Evolutionary conservation across 768 basidiomycete species (phyloP), one percentile per base, ranked within the genome.

Genomic region (Xerocomellus amylosporus): DNA sequence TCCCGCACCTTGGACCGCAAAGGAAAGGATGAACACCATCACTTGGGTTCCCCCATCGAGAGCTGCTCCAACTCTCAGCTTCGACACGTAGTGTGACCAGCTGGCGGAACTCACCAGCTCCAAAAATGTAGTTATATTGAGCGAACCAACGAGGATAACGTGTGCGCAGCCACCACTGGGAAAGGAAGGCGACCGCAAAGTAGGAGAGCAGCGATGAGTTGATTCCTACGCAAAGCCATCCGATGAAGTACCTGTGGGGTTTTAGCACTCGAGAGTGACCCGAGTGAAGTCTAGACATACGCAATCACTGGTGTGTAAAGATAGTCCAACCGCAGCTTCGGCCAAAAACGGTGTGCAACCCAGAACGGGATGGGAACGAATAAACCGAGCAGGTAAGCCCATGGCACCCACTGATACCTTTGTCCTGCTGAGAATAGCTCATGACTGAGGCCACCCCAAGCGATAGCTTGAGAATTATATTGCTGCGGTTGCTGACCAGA

Each of bases 71-170:
- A 40, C 20, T 19, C 8, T 55, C 22, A 62, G 44, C 10, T 44
- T 31, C 34, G 20, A 20, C 13, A 40, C 17, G 24, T 12, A 46
- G 10, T 4, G 15, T n/a, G 19, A 38, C 31, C 22, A 15, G 17
- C 28, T 28, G n/a, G n/a, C 2, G 15, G 31, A 39, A 58, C 68
- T 54, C 40, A 70, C 66, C 86, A 39, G 84, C 87, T 28, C 83
- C 84, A 4, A 87, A 68, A 37, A 86, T 79, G 62, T 85, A 86
- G 63, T 87, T 86, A 66, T 85, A 85, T 60, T 75, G 74, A 62
- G 79, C 78, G 69, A 85, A 88, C 86, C 85, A 89, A 14, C 77
- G 77, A 2, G 87, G 83, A 53, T 83, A 73, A 55, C 79, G 77
- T 37, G 69, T 76, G 33, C 85, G 73, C 20, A 86, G 60, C 80